Evolutionary conservation across 2,329 filamentous ascomycete species (phyloP), one percentile per base, ranked within the genome.

Genomic region (Tympanopsis confertula): DNA sequence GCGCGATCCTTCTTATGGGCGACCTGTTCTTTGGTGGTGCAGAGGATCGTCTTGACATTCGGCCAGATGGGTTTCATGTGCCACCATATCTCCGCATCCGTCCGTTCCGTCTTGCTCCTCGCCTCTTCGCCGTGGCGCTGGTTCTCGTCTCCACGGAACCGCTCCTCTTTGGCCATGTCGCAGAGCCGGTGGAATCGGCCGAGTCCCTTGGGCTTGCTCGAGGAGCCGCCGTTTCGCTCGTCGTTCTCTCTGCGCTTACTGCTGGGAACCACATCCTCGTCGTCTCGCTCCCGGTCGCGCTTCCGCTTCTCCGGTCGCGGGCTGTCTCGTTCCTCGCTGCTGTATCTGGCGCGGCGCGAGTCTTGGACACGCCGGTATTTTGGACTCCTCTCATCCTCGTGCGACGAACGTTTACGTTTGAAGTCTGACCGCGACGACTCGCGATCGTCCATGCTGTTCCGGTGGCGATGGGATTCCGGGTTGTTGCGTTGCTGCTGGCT

Each of bases 1-100:
- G 78, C 69, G 33, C 78, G 68, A 38, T 73, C 68, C 45, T 78
- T 76, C 47, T 73, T 71, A 19, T 70, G 74, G 39, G 74, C 74
- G 43, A 78, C 71, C 36, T 69, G 69, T 45, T 76, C 74, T 45
- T 71, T 73, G 2, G 73, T 81, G 3, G 76, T 77, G 37, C 67
- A 69, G 38, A 71, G 62, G 38, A 82, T 71, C 19, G 62, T 65
- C 44, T 71, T 67, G 37, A 82, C 69, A 42, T 74, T 77, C 42
- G 71, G 66, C 36, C 66, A 66, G 19, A 82, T 71, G 13, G 75
- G 74, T 42, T 72, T 71, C 41, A 80, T 53, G 26, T 70, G 49
- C 41, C 58, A 64, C 62, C 63, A 66, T 17, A 68, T 61, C 55
- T 66, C 59, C 3, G 61, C 62, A 41, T 66, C 63, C 33, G 65